Conservation (phyloP, 352 stramenopile genomes). For the Globisporangium yorkense region DNA sequence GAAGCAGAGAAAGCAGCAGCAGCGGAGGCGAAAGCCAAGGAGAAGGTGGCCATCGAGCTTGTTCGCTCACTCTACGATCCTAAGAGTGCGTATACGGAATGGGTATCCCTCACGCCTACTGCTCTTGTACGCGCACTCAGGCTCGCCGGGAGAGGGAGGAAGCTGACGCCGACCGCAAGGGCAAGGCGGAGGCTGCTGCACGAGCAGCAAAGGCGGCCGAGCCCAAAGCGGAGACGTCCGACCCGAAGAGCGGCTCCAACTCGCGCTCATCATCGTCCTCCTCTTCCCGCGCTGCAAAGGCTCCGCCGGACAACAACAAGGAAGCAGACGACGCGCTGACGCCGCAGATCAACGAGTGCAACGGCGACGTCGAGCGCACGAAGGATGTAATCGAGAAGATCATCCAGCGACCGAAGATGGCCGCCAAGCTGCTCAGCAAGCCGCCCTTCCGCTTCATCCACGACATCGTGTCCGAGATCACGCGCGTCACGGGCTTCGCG, state of each 20-base stretch:
- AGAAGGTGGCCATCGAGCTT: constrained; percentile 18
- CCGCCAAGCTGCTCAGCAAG: constrained; percentile 72
- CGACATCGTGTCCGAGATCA: constrained; percentile 80
- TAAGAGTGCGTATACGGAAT: background rate
- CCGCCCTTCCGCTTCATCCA: constrained; percentile 88
- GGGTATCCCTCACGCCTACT: background rate
- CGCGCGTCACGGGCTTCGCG: constrained; percentile 71
- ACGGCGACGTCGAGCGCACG: constrained; percentile 67
- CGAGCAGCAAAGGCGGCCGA: constrained; percentile 15
- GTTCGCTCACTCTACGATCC: too few relatives aligned
- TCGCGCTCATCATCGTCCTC: constrained; percentile 21
- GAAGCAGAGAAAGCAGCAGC: constrained; percentile 30
- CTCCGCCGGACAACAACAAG: constrained; percentile 41
- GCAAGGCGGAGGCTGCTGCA: constrained; percentile 21
- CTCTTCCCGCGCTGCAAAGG: constrained; percentile 21
- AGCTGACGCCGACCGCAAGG: constrained; percentile 17
- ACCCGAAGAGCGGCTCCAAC: constrained; percentile 30
- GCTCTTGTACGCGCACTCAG: background rate
- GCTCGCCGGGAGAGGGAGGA: constrained; percentile 26
- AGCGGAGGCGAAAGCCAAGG: constrained; percentile 46
- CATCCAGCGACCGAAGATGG: constrained; percentile 84
- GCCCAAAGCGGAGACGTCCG: constrained; percentile 14
- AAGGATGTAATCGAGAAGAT: constrained; percentile 76
- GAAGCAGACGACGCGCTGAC: constrained; percentile 38
- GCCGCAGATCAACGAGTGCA: constrained; percentile 63